Base-by-base conservation (phyloP, 352 stramenopile species). In the Phytopythium aichiense region DNA sequence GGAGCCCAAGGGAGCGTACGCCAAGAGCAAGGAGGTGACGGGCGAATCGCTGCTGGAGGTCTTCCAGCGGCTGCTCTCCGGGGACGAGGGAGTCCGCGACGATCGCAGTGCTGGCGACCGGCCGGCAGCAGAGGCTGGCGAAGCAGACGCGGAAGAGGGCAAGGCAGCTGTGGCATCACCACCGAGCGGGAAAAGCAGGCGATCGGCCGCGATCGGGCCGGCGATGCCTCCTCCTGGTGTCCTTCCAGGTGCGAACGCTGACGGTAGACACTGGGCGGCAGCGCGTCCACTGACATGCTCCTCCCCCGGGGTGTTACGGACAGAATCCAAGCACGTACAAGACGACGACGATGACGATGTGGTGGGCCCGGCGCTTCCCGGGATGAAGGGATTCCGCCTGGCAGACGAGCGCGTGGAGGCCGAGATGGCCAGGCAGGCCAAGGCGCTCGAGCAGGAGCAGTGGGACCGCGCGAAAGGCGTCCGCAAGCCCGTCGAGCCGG, bases 361-460 rank as follows among this genome's bases (percentile, higher is more conserved):
- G 30, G 66, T 95, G 4, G 87, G 87, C 1, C 87, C 87, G 30
- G 80, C 79, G 16, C 65, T 95, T 15, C 87, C 84, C 31, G 87
- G 87, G 0, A 91, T 85, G 77, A 89, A 85, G 30, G 87, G 84
- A 7, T 94, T 91, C 22, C 83, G 87, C 6, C 45, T 76, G 35
- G 76, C 87, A 16, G 86, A 93, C 52, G 78, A 88, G 45, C 71
- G 65, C 2, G 74, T 92, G 2, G 84, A 95, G 54, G 79, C 73
- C 4, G 79, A 91, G 69, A 95, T 95, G 83, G 68, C 60, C 28
- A 74, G 70, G 1, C 72, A 79, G 16, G 84, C 77, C 18, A 56
- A 80, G 33, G 64, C 81, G 59, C 62, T 94, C 37, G 68, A 89
- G 52, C 74, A 90, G 55, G 75, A 89, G 35, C 73, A 88, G 60